Percentiles rank a stretch among this genome's conserved stretches.
phyloP scores from a whole-genome alignment of 441 rosid species.

The Pelargonium hybrid region DNA sequence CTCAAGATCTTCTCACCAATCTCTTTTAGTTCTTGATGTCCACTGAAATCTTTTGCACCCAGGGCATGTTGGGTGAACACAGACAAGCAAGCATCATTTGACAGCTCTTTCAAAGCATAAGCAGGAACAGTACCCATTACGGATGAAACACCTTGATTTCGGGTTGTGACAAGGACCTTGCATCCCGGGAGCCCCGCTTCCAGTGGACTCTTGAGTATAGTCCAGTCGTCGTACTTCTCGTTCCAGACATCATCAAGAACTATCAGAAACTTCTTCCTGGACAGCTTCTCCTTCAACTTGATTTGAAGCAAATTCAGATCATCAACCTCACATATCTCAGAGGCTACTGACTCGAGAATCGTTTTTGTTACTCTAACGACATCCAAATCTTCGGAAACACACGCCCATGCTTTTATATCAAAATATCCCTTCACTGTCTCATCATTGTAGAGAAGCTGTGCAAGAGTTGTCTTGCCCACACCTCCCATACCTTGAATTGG shows the following conservation, averaged over 20 bases:
- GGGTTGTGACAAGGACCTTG: slow-evolving; percentile 32
- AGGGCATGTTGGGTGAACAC: slow-evolving; percentile 22
- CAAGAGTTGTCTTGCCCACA: slow-evolving; percentile 23
- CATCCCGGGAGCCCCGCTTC: slow-evolving; percentile 26
- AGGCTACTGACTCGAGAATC: slow-evolving; percentile 12
- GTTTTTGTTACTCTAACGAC: slow-evolving; percentile 7
- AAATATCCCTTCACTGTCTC: slow-evolving; percentile 1
- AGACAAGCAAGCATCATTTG: slow-evolving; percentile 16
- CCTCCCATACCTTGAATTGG: slow-evolving; percentile 28
- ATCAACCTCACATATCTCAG: not conserved
- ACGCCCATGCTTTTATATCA: slow-evolving; percentile 21
- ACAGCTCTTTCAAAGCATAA: slow-evolving; percentile 18
- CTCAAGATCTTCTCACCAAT: slow-evolving; percentile 19
- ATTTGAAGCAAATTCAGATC: slow-evolving; percentile 20
- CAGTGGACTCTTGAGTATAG: slow-evolving; percentile 16
- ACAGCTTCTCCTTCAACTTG: slow-evolving; percentile 3
- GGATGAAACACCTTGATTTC: slow-evolving; percentile 13
- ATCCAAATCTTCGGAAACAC: slow-evolving; percentile 17
- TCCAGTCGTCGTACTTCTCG: slow-evolving; percentile 19
- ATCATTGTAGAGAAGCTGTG: slow-evolving; percentile 21
- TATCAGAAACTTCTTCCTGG: slow-evolving; percentile 20
- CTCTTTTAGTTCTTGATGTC: slow-evolving; percentile 7
- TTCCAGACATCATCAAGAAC: slow-evolving; percentile 36
- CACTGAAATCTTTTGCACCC: slow-evolving; percentile 11
- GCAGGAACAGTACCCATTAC: slow-evolving; percentile 20